These are phyloP conservation scores for Borovskyia barvae DNA, from an alignment of 208 protist species.

Conservation along the genomic window DNA sequence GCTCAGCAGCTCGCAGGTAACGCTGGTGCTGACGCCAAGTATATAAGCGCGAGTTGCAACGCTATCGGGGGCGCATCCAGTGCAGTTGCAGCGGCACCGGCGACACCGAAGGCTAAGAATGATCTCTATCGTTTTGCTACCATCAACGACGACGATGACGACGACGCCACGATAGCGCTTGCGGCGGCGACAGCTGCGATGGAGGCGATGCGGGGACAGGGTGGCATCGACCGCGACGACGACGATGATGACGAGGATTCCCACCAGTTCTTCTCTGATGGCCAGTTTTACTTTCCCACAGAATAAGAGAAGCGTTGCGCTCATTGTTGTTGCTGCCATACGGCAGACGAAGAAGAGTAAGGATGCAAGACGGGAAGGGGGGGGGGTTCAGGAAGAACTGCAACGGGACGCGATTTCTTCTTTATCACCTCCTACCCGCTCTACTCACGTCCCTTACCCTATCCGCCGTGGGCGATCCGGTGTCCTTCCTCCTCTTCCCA, in stretches of 20 bases:
- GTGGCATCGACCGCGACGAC: constrained; percentile 15
- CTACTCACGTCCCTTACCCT: too few species aligned
- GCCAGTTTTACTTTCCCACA: constrained; percentile 27
- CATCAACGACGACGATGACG: constrained; percentile 31
- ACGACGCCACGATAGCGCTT: constrained; percentile 21
- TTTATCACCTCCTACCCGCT: too few species aligned
- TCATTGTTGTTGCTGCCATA: too few species aligned
- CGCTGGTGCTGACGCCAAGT: too few species aligned
- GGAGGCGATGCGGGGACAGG: constrained; percentile 20
- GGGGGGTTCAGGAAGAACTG: too few species aligned
- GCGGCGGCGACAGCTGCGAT: constrained; percentile 30
- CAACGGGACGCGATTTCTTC: too few species aligned
- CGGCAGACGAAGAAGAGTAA: too few species aligned
- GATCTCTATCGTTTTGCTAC: constrained; percentile 12
- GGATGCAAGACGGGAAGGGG: too few species aligned
- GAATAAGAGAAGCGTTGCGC: constrained; percentile 9
- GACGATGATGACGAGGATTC: constrained; percentile 21
- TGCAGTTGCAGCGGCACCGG: background rate
- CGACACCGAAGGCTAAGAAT: background rate
- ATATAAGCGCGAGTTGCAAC: too few species aligned
- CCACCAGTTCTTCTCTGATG: constrained; percentile 21
- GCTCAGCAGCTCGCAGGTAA: too few species aligned
- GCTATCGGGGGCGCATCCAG: background rate
- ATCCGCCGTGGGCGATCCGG: too few species aligned
- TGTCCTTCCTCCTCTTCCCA: too few species aligned